These are phyloP conservation scores for Pyrus hybrid DNA, from an alignment of 331 rosid genomes.

Conservation along the genomic window DNA sequence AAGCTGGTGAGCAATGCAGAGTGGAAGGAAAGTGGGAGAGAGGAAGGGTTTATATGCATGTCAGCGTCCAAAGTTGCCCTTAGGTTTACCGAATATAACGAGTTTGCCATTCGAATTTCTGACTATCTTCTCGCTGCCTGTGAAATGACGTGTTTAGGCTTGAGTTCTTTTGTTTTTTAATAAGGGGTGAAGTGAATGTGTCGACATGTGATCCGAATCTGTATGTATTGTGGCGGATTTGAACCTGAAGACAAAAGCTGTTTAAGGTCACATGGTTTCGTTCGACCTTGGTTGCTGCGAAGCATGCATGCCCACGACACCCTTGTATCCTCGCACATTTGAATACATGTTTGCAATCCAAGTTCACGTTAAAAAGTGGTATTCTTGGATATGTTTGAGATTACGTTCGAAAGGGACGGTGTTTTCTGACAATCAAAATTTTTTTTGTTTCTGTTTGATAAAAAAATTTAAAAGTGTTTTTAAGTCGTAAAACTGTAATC, in stretches of 20 bases:
- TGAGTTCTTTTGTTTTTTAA: neutral
- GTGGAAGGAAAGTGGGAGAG: neutral
- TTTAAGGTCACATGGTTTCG: constrained; percentile 22
- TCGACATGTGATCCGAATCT: neutral
- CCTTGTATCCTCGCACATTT: neutral
- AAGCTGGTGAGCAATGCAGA: neutral
- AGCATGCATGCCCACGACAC: constrained; percentile 10
- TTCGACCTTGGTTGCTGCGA: neutral
- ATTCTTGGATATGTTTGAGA: no score
- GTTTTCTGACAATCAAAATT: no score
- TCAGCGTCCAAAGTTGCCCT: constrained; percentile 23
- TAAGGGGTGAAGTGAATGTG: neutral
- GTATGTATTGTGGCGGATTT: neutral
- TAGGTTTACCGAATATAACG: constrained; percentile 11
- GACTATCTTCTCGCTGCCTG: constrained; percentile 1
- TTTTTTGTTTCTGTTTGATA: no score
- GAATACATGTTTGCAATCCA: neutral
- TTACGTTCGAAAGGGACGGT: neutral
- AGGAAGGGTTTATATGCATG: constrained; percentile 62
- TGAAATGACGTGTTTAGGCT: constrained; percentile 3
- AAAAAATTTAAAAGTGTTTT: no score
- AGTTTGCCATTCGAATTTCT: constrained; percentile 30
- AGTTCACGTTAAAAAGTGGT: neutral
- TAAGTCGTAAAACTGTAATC: no score
- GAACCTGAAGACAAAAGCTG: constrained; percentile 23